phyloP scores from a whole-genome alignment of 208 protist genomes.

The Leptomonas seymouri region DNA sequence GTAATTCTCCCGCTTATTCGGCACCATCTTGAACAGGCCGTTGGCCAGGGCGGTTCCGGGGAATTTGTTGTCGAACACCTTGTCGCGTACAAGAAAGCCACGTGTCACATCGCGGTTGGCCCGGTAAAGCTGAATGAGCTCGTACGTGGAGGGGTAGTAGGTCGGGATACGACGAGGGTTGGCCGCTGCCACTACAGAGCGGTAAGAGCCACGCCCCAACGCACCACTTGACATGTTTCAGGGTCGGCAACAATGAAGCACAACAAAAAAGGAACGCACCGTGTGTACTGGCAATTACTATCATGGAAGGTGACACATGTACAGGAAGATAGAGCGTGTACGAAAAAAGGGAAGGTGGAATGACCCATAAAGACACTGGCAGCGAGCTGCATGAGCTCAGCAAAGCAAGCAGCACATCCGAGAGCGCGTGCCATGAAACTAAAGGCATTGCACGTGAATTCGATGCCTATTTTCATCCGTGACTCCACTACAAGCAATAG shows the following conservation, averaged over 20 bases:
- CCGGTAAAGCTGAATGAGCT: slow-evolving; percentile 82
- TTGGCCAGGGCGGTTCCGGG: slow-evolving; percentile 74
- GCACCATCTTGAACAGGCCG: slow-evolving; percentile 89
- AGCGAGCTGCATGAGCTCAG: too few relatives aligned
- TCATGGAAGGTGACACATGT: too few relatives aligned
- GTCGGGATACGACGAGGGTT: slow-evolving; percentile 49
- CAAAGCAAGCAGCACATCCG: too few relatives aligned
- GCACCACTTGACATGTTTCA: slow-evolving; percentile 78
- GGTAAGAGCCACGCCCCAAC: slow-evolving; percentile 82
- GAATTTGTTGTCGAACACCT: slow-evolving; percentile 93
- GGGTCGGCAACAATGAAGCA: neutral
- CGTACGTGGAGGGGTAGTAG: slow-evolving; percentile 76
- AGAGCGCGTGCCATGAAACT: too few relatives aligned
- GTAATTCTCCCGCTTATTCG: slow-evolving; percentile 70
- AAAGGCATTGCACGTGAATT: too few relatives aligned
- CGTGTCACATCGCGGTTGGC: slow-evolving; percentile 74
- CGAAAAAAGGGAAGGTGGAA: too few relatives aligned
- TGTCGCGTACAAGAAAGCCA: slow-evolving; percentile 82
- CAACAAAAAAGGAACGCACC: neutral
- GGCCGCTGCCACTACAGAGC: slow-evolving; percentile 77
- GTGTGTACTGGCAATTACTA: too few relatives aligned
- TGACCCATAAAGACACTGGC: too few relatives aligned
- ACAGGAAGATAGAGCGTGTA: too few relatives aligned
- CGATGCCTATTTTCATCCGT: too few relatives aligned
- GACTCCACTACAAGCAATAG: too few relatives aligned